A percentile compares a stretch with the other conserved stretches of the same genome.
Evolutionary conservation across 2,329 filamentous ascomycete species (phyloP).

Genomic region (Ascochyta rabiei): DNA sequence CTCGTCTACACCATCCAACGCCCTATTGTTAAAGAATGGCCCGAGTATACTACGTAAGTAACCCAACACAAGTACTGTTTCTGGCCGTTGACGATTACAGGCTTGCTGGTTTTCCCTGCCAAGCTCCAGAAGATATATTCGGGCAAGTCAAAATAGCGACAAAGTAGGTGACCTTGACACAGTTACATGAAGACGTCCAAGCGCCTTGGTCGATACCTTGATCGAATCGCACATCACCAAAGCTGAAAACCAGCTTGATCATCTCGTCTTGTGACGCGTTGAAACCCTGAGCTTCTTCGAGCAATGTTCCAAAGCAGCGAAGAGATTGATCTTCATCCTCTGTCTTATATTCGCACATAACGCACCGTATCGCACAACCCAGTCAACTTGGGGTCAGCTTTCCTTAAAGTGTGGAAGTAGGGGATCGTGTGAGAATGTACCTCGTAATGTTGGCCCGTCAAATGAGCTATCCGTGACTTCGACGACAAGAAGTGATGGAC

Average conservation of each 20-base stretch:
- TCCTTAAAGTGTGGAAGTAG: neutral
- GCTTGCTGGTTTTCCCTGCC: constrained; percentile 52
- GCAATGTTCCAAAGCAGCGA: neutral
- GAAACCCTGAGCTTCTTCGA: constrained; percentile 44
- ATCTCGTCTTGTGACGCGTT: constrained; percentile 57
- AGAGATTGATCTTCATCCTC: neutral
- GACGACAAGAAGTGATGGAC: neutral
- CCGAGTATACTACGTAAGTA: constrained; percentile 65
- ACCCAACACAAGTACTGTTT: constrained; percentile 61
- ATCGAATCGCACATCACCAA: constrained; percentile 68
- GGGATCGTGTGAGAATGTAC: neutral
- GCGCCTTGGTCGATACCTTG: constrained; percentile 26
- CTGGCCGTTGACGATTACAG: constrained; percentile 53
- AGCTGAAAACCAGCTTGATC: constrained; percentile 66
- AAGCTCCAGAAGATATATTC: constrained; percentile 1
- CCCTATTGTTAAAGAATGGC: too few relatives aligned
- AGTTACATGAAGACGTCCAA: constrained; percentile 58
- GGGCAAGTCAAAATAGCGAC: neutral
- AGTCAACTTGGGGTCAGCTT: too few relatives aligned
- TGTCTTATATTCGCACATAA: neutral
- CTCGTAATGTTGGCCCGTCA: neutral
- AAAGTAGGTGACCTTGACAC: neutral
- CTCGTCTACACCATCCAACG: too few relatives aligned
- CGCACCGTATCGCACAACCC: neutral
- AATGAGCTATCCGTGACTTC: neutral